A percentile compares a stretch with the other conserved stretches of the same genome.
Evolutionary conservation across 306 rosid species (phyloP).

Genomic region (Fragaria iinumae): DNA sequence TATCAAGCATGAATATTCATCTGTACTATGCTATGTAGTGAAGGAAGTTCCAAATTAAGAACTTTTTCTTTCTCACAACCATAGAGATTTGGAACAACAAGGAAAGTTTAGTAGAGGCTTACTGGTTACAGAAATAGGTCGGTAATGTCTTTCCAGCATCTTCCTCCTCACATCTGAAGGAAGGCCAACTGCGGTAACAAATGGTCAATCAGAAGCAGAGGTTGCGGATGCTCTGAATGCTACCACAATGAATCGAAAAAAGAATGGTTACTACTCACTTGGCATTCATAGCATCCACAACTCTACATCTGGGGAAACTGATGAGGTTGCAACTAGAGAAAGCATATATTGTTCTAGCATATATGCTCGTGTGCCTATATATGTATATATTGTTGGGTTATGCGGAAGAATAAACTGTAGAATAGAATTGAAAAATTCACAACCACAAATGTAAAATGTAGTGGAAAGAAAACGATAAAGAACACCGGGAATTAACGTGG

Average conservation of each 20-base stretch:
- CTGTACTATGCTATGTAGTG: background rate
- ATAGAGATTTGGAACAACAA: background rate
- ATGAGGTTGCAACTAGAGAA: background rate
- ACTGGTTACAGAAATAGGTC: background rate
- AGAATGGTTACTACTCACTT: background rate
- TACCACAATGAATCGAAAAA: background rate
- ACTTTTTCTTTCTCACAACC: background rate
- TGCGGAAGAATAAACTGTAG: no score
- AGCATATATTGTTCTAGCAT: background rate
- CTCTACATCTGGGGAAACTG: background rate
- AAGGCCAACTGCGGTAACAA: background rate
- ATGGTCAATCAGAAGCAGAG: background rate
- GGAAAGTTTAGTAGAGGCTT: background rate
- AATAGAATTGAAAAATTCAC: no score
- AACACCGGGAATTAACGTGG: no score
- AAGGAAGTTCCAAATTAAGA: background rate
- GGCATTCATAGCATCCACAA: background rate
- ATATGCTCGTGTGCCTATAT: background rate
- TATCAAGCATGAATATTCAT: background rate
- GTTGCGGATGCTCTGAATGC: conserved; percentile 8
- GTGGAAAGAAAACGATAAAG: no score
- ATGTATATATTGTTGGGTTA: no score
- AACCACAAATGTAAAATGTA: no score
- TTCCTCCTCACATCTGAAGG: background rate
- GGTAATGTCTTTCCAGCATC: background rate